Percentiles rank a stretch among this genome's conserved stretches.
These are phyloP conservation scores for Hirsutella minnesotensis DNA, from an alignment of 2,329 filamentous ascomycete species.

Conservation along the genomic window DNA sequence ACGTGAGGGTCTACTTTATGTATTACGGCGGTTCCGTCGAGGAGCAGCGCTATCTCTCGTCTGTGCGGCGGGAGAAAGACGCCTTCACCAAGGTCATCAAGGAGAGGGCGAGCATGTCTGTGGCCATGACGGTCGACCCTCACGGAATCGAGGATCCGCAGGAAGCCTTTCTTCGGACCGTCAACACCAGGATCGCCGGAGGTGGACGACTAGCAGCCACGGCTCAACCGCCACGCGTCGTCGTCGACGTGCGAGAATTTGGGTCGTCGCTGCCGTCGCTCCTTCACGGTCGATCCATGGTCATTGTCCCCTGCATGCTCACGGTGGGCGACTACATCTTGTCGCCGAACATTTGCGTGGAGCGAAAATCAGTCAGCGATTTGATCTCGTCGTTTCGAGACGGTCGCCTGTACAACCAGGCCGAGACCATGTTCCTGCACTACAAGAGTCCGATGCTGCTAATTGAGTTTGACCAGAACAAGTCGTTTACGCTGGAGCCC, in stretches of 20 bases:
- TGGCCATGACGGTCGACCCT: conserved; percentile 67
- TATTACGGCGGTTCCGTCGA: conserved; percentile 93
- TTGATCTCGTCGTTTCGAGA: conserved; percentile 86
- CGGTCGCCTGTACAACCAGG: conserved; percentile 82
- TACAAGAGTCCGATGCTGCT: conserved; percentile 85
- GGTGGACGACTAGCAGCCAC: conserved; percentile 77
- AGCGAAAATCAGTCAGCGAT: conserved; percentile 88
- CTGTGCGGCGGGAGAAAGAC: conserved; percentile 90
- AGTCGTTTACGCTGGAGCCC: conserved; percentile 87
- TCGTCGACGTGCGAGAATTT: conserved; percentile 95
- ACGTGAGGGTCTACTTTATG: conserved; percentile 89
- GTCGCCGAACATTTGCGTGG: conserved; percentile 81
- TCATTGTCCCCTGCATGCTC: conserved; percentile 86
- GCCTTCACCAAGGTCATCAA: conserved; percentile 90
- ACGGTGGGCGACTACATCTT: conserved; percentile 96
- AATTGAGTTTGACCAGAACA: conserved; percentile 96
- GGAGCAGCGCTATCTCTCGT: conserved; percentile 83
- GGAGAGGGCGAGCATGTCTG: conserved; percentile 84
- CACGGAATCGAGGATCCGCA: conserved; percentile 67
- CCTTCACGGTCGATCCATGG: conserved; percentile 76
- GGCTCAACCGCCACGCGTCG: conserved; percentile 75
- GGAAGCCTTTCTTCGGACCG: conserved; percentile 82
- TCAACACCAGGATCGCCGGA: conserved; percentile 94
- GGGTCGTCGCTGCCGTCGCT: conserved; percentile 84
- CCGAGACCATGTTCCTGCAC: conserved; percentile 86